Conservation (phyloP, 2,329 filamentous ascomycete species). For the Aspergillus transmontanensis region DNA sequence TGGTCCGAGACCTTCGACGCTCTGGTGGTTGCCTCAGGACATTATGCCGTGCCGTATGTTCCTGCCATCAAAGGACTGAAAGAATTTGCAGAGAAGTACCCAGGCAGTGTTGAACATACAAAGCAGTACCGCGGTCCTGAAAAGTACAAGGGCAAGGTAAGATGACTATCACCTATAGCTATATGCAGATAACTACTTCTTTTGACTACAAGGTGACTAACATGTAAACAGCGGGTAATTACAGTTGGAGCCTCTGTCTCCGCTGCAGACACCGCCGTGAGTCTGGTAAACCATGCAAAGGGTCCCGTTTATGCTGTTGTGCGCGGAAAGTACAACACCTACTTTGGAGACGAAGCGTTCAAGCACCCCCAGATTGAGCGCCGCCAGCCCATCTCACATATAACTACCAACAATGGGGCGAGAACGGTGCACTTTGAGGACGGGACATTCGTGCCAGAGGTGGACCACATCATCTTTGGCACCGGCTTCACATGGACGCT, state of each 20-base stretch:
- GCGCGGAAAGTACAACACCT: constrained; percentile 55
- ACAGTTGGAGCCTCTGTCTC: constrained; percentile 68
- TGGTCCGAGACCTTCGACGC: constrained; percentile 66
- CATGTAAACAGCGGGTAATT: constrained; percentile 54
- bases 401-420: constrained; percentile 46
- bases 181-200: not conserved
- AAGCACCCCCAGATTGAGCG: constrained; percentile 54
- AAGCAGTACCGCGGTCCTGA: constrained; percentile 42
- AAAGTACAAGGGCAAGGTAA: constrained; percentile 44
- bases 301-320: constrained; percentile 58
- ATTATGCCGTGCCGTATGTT: constrained; percentile 61
- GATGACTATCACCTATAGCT: not conserved
- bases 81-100: constrained; percentile 41
- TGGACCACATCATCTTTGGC: constrained; percentile 67
- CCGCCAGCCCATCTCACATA: constrained; percentile 30
- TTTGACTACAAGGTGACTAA: not conserved
- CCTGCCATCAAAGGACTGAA: constrained; percentile 46
- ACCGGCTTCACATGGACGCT: constrained; percentile 68
- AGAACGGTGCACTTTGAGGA: constrained; percentile 58
- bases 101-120: constrained; percentile 44
- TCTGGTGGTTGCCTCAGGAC: constrained; percentile 62
- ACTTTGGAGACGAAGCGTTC: constrained; percentile 63
- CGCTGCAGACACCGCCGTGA: constrained; percentile 62
- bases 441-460: constrained; percentile 53
- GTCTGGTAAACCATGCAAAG: constrained; percentile 51